phyloP scores from a whole-genome alignment of 192 early-diverging fungal species.

The Umbelopsis isabellina region DNA sequence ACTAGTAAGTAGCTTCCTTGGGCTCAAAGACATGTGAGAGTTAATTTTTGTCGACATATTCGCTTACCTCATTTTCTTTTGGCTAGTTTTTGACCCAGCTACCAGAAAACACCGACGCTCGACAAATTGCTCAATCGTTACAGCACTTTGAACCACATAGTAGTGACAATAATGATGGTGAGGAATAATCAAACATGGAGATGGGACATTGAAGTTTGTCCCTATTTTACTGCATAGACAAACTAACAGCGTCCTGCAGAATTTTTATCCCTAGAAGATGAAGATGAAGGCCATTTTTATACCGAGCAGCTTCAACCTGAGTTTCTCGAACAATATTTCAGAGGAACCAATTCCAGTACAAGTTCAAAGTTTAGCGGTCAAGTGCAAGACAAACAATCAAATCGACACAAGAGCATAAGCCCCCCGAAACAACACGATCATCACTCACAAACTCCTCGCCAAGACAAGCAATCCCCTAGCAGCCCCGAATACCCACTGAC shows the following conservation, averaged over 20 bases:
- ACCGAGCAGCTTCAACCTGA: slow-evolving; percentile 12
- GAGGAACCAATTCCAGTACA: slow-evolving; percentile 7
- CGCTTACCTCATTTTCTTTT: slow-evolving; percentile 20
- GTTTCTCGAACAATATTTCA: slow-evolving; percentile 8
- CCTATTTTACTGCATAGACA: background rate
- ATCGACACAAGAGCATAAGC: background rate
- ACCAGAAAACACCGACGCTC: slow-evolving; percentile 21
- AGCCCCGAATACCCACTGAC: slow-evolving; percentile 28
- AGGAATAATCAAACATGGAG: background rate
- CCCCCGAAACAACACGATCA: slow-evolving; percentile 12
- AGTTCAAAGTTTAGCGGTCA: slow-evolving; percentile 9
- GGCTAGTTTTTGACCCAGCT: slow-evolving; percentile 13
- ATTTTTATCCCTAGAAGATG: slow-evolving; percentile 1
- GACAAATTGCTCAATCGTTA: slow-evolving; percentile 7
- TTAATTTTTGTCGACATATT: background rate
- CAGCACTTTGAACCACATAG: slow-evolving; percentile 8
- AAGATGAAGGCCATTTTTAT: slow-evolving; percentile 11
- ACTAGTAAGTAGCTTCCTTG: slow-evolving; percentile 25
- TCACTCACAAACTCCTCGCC: slow-evolving; percentile 5
- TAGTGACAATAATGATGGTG: slow-evolving; percentile 14
- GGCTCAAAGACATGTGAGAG: slow-evolving; percentile 15
- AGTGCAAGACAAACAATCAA: background rate
- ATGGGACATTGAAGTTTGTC: background rate
- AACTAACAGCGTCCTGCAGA: background rate
- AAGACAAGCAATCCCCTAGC: background rate